Evolutionary conservation across 768 basidiomycete genomes (phyloP), one percentile per base, ranked within the genome.

Genomic region (Leccinum imitatum): DNA sequence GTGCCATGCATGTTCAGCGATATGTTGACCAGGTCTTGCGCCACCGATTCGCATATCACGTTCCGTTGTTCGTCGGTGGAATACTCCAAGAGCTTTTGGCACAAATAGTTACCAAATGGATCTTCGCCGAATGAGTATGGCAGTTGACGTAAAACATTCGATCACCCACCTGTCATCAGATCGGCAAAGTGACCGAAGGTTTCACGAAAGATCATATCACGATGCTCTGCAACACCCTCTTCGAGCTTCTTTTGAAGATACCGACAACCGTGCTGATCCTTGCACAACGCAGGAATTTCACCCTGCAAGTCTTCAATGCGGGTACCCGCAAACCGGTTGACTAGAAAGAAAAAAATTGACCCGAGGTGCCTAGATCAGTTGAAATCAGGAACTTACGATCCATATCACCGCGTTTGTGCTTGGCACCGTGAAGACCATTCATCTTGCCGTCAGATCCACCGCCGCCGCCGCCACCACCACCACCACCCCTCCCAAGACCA

Each of bases 1-100:
- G 97, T 99, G 33, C 97, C 97, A 76, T 99, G 97, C 97, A 99
- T 99, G 77, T 99, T 99, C 63, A 99, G 81, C 35, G 95, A 97
- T 70, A 99, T 98, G 72, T 90, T 94, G 69, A 99, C 97, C 53
- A 99, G 84, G 67, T 99, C 97, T 70, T 95, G 91, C 35, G 95
- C 93, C 53, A 99, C 96, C 25, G 93, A 95, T 73, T 98, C 96
- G 78, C 97, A 97, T 59, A 98, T 96, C 35, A 93, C 82, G 70
- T 93, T 95, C 59, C 96, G 87, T 69, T 99, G 97, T 67, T 99
- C 97, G 67, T 99, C 97, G 14, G 94, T 96, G 14, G 94, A 95
- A 75, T 87, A 96, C 76, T 99, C 97, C 65, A 99, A 79, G 39
- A 99, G 82, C 76, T 98, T 98, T 77, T 99, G 97, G 76, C 96